Evolutionary conservation across 495 filamentous ascomycete genomes (phyloP).

Genomic region (Xylaria intraflava): DNA sequence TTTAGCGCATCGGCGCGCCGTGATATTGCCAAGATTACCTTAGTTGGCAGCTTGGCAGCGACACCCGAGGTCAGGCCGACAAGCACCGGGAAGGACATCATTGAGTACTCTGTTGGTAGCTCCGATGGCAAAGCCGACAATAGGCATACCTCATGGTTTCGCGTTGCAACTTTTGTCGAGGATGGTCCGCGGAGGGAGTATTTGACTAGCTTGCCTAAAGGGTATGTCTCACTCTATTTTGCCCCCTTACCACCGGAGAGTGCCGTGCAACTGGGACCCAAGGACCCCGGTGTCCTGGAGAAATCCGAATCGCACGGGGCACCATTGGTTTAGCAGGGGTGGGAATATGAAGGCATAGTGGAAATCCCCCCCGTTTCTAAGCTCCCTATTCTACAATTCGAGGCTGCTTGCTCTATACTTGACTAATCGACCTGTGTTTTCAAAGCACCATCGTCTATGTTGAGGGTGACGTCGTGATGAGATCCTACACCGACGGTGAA

Average conservation of each 20-base stretch:
- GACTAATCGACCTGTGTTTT: background rate
- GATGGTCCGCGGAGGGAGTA: conserved; percentile 58
- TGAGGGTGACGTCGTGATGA: conserved; percentile 64
- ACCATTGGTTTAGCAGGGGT: background rate
- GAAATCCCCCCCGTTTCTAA: too few species aligned
- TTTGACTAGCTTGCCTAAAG: conserved; percentile 62
- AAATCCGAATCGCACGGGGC: background rate
- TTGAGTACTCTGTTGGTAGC: conserved; percentile 62
- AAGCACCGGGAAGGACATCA: conserved; percentile 56
- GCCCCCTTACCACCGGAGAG: background rate
- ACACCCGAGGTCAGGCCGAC: conserved; percentile 63
- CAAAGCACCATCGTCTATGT: conserved; percentile 60
- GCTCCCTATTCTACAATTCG: too few species aligned
- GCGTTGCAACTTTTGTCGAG: conserved; percentile 55
- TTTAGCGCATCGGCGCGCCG: conserved; percentile 52
- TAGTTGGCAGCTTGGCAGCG: conserved; percentile 69
- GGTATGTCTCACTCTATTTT: conserved; percentile 49
- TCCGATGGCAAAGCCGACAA: conserved; percentile 52
- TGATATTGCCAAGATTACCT: conserved; percentile 54
- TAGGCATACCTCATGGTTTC: conserved; percentile 70
- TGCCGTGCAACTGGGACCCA: background rate
- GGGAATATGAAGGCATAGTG: background rate
- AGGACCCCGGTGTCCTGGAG: background rate
- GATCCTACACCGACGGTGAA: conserved; percentile 54
- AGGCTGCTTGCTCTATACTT: background rate